Conservation (phyloP, 768 basidiomycete species). For the Gelatoporia subvermispora region DNA sequence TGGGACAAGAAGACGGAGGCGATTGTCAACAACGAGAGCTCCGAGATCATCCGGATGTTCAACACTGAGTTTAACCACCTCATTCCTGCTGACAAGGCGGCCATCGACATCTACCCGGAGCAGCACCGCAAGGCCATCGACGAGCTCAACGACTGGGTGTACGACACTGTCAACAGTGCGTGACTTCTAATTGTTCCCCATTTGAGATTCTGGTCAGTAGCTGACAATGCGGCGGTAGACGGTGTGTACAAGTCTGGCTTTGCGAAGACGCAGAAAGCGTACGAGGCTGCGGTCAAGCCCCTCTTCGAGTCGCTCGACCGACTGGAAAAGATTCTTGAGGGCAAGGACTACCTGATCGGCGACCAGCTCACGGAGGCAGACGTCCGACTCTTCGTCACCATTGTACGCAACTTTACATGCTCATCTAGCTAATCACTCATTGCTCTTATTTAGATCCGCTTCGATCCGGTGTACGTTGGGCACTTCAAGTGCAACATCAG, state of each 20-base stretch:
- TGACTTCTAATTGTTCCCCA: slow-evolving; percentile 3
- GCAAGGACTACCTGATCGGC: slow-evolving; percentile 84
- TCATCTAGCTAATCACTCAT: background rate
- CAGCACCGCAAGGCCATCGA: slow-evolving; percentile 74
- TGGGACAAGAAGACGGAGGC: slow-evolving; percentile 89
- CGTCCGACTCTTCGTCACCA: slow-evolving; percentile 87
- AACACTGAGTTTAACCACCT: slow-evolving; percentile 80
- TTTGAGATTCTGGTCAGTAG: background rate
- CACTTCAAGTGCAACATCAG: slow-evolving; percentile 95
- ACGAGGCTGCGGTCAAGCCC: slow-evolving; percentile 67
- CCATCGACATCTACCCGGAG: slow-evolving; percentile 75
- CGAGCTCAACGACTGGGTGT: slow-evolving; percentile 79
- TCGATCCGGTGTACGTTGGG: slow-evolving; percentile 84
- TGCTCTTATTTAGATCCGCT: slow-evolving; percentile 54
- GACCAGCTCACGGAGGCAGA: slow-evolving; percentile 79
- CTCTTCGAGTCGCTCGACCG: slow-evolving; percentile 80
- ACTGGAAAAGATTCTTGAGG: slow-evolving; percentile 70
- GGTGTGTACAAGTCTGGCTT: slow-evolving; percentile 91
- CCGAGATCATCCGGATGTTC: slow-evolving; percentile 93
- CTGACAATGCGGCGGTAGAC: slow-evolving; percentile 34
- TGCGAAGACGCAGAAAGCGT: slow-evolving; percentile 75
- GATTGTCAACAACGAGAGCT: slow-evolving; percentile 94
- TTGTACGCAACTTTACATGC: slow-evolving; percentile 42
- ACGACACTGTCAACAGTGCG: slow-evolving; percentile 79
- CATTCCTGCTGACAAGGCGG: slow-evolving; percentile 58